A percentile compares a stretch with the other conserved stretches of the same genome.
Conservation (phyloP, 2,329 filamentous ascomycete species). For the Allantophomopsis lycopodina region DNA sequence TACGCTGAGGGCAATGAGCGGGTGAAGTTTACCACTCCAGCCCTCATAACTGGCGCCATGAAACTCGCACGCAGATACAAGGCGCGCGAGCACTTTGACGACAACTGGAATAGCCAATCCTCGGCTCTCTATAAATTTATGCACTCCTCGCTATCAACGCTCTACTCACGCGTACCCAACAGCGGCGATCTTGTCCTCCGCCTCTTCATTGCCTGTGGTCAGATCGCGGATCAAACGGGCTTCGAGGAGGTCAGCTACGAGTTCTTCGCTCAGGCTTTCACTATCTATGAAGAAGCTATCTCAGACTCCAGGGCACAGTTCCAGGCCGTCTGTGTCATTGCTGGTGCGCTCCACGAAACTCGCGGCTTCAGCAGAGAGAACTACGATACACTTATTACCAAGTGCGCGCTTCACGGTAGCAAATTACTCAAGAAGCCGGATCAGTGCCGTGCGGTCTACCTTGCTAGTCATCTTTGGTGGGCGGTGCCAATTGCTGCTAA, state of each 20-base stretch:
- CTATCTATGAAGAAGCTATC: constrained; percentile 91
- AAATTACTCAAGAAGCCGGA: constrained; percentile 96
- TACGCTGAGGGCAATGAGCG: constrained; percentile 88
- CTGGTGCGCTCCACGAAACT: constrained; percentile 76
- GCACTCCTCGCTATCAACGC: constrained; percentile 71
- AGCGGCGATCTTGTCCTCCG: constrained; percentile 81
- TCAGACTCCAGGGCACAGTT: constrained; percentile 95
- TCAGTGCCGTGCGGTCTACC: constrained; percentile 90
- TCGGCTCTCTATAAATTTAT: constrained; percentile 91
- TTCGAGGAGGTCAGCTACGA: constrained; percentile 97
- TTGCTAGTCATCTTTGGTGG: constrained; percentile 98
- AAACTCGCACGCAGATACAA: constrained; percentile 86
- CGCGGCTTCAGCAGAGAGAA: constrained; percentile 92
- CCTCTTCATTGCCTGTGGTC: constrained; percentile 81
- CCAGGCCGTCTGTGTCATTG: constrained; percentile 91
- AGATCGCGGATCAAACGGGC: constrained; percentile 79
- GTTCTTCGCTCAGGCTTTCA: constrained; percentile 96
- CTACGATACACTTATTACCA: constrained; percentile 96
- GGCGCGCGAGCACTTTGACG: constrained; percentile 72
- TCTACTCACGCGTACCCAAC: constrained; percentile 75
- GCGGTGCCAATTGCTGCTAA: constrained; percentile 69
- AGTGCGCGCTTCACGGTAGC: constrained; percentile 90
- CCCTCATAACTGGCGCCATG: constrained; percentile 78
- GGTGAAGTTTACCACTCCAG: constrained; percentile 89
- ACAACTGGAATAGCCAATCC: constrained; percentile 59